Conservation (phyloP, 1,284 basidiomycete genomes). For the Heterobasidion occidentale region DNA sequence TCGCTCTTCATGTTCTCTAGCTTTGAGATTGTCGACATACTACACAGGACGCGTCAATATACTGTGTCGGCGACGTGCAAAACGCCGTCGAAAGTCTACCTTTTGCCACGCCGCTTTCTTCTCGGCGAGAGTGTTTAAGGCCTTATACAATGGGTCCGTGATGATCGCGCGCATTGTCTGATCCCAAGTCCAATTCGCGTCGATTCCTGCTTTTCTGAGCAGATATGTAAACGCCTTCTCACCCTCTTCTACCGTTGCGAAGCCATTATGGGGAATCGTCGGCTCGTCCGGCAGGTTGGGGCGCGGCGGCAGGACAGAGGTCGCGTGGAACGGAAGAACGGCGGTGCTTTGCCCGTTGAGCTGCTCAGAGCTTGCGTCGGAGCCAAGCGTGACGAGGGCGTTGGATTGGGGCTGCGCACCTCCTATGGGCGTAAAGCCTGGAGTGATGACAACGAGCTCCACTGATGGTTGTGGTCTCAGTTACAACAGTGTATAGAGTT, state of each 20-base stretch:
- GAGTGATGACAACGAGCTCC: neutral
- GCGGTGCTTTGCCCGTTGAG: constrained; percentile 35
- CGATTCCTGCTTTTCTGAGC: constrained; percentile 82
- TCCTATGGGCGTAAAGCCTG: neutral
- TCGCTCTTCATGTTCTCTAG: constrained; percentile 71
- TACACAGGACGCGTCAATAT: constrained; percentile 20
- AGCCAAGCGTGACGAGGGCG: constrained; percentile 11
- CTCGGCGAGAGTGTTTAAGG: constrained; percentile 87
- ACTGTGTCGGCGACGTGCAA: neutral
- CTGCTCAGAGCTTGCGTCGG: constrained; percentile 17
- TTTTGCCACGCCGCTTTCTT: constrained; percentile 93
- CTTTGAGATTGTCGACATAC: constrained; percentile 63
- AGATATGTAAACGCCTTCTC: constrained; percentile 92
- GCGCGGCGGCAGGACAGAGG: constrained; percentile 58
- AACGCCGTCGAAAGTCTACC: constrained; percentile 32
- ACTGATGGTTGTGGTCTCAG: neutral
- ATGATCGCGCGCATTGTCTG: constrained; percentile 96
- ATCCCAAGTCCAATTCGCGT: constrained; percentile 96
- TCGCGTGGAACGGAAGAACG: constrained; percentile 46
- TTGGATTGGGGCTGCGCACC: constrained; percentile 7
- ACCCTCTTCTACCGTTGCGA: constrained; percentile 79
- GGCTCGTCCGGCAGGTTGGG: constrained; percentile 80
- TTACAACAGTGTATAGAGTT: neutral
- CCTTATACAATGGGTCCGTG: constrained; percentile 96
- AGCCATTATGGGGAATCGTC: constrained; percentile 83